Base-by-base conservation (phyloP, 2,329 filamentous ascomycete species). In the Tothia fuscella region DNA sequence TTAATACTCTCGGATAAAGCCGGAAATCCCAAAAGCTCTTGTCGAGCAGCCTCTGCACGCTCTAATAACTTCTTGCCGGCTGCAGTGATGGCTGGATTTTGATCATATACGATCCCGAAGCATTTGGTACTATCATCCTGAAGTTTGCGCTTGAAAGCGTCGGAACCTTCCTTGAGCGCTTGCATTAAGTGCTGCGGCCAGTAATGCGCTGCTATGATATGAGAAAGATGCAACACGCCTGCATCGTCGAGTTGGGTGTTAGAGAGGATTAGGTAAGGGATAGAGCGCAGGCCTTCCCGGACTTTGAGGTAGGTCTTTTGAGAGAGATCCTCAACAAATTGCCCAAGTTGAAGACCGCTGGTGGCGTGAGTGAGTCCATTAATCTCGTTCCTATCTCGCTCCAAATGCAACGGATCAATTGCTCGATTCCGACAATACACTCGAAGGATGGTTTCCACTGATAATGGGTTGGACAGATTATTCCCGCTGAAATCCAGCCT, bases 401-500 rank as follows among this genome's bases (percentile, higher is more conserved):
- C 46, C 6, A 52, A 46, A 6, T 54, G 47, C 14, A 54, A 49
- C 3, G 58, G 56, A 19, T 53, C 51, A 30, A 61, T 53, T 2
- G 49, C 39, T 16, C 48, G 51, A 43, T 62, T 56, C 14, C 45
- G 43, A 25, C 55, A 53, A 48, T 71, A 67, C 2, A 65, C 56
- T 16, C 62, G 55, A 6, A 59, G 53, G 10, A 71, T 50, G 17
- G 65, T 54, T 47, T 72, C 68, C n/a, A 71, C 51, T 2, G 64
- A 65, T 34, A 51, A 51, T 5, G 56, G 43, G 7, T 67, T 65
- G 28, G 58, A 52, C 12, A 66, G 46, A 4, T 51, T 36, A 38
- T 72, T 72, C 22, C 58, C 50, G 42, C 64, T 61, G 14, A 72
- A 50, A 47, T 71, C 64, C 6, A 71, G 48, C 32, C 62, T 59